Evolutionary conservation across 208 protist genomes (phyloP), one percentile per base, ranked within the genome.

Genomic region (Blastocrithidia nonstop): DNA sequence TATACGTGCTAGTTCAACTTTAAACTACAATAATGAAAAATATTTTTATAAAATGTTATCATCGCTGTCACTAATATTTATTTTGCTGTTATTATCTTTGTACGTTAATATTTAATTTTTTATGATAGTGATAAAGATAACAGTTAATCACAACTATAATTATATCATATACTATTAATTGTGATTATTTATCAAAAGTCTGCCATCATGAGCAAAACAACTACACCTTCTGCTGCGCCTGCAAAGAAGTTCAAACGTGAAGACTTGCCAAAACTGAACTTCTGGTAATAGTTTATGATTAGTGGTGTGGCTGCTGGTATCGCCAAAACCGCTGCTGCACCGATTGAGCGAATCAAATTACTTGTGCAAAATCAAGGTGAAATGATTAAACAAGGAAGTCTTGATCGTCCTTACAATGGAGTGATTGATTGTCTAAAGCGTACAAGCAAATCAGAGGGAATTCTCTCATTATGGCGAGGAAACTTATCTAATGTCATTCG

Each of bases 401-500:
- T 82, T 28, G 69, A 85, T 53, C 66, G 58, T 51, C 66, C 64
- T 32, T 98, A 98, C 84, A 92, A 39, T 25, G 96, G 96, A 56
- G 95, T 98, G 43, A 23, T 72, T 27, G 82, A 98, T 72, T 96
- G 91, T 81, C 94, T 97, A 64, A 51, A 20, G 15, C 89, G 94
- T 50, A 94, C 97, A 28, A 21, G 75, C 29, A 61, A 45, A 36
- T 92, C 95, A 50, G 72, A 98, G 76, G 96, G 96, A 55, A 37
- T 97, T 25, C 57, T 60, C 27, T 54, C 96, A 20, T 88, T 98
- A 49, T 98, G 96, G 95, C 84, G 95, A 57, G 96, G 96, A 45
- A 98, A 98, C 88, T 46, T 91, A 16, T 85, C 93, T 24, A 98
- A 98, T 69, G 71, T 97, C 13, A 61, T 98, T 47, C 89, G 96